These are phyloP conservation scores for Macrophomina pseudophaseolina DNA, from an alignment of 2,329 filamentous ascomycete genomes.

Conservation along the genomic window DNA sequence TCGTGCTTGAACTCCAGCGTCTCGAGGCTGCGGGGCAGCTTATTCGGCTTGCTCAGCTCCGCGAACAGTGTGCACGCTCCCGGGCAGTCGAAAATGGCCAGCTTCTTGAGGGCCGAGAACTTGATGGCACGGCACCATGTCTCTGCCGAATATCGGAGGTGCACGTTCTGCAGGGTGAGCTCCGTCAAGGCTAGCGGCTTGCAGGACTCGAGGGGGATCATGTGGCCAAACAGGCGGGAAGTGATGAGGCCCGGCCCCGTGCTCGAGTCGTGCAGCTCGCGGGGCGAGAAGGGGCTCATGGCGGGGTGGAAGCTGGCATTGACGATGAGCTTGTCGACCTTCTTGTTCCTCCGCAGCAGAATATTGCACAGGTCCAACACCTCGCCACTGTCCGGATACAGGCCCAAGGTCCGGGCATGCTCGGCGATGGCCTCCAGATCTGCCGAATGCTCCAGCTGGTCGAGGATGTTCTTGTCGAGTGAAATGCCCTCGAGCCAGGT, in stretches of 20 bases:
- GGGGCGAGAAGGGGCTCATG: slow-evolving; percentile 39
- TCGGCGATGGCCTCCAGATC: slow-evolving; percentile 48
- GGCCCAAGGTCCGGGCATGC: slow-evolving; percentile 50
- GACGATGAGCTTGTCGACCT: slow-evolving; percentile 53
- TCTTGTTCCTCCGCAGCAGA: slow-evolving; percentile 48
- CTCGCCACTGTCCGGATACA: slow-evolving; percentile 54
- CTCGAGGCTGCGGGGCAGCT: slow-evolving; percentile 52
- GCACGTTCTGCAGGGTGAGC: slow-evolving; percentile 52
- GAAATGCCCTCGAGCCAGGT: slow-evolving; percentile 56
- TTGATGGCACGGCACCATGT: slow-evolving; percentile 55
- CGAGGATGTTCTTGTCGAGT: slow-evolving; percentile 49
- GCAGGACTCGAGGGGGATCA: slow-evolving; percentile 54
- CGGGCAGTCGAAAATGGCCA: slow-evolving; percentile 51
- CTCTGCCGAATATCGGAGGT: slow-evolving; percentile 53
- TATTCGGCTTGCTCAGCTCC: slow-evolving; percentile 52
- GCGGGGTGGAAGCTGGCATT: slow-evolving; percentile 53
- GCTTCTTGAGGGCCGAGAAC: slow-evolving; percentile 49
- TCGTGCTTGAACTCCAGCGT: slow-evolving; percentile 54
- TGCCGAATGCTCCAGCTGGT: slow-evolving; percentile 49
- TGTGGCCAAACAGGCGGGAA: slow-evolving; percentile 52
- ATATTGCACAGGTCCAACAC: slow-evolving; percentile 52
- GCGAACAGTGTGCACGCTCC: slow-evolving; percentile 55
- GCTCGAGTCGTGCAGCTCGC: slow-evolving; percentile 54
- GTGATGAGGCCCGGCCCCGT: slow-evolving; percentile 54
- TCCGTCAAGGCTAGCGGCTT: slow-evolving; percentile 51